phyloP scores from a whole-genome alignment of 257 asterid genomes.

The Salvia hispanica region DNA sequence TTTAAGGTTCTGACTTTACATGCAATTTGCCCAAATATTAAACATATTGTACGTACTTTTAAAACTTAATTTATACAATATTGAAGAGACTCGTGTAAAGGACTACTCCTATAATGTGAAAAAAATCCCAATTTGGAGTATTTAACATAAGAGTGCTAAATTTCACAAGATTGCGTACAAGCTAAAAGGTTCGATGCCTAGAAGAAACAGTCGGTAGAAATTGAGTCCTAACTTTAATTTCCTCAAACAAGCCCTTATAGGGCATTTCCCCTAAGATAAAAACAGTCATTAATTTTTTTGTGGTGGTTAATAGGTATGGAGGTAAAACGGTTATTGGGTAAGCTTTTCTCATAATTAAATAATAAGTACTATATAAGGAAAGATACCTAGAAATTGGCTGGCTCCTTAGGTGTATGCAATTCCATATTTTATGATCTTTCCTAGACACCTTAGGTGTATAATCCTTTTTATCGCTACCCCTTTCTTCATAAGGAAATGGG shows the following conservation, averaged over 20 bases:
- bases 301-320: not conserved
- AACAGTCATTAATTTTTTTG: not conserved
- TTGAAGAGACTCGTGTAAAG: too few relatives aligned
- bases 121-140: too few relatives aligned
- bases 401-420: slow-evolving; percentile 1
- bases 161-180: too few relatives aligned
- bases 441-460: not conserved
- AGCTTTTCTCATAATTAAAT: not conserved
- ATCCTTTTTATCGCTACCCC: not conserved
- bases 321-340: slow-evolving; percentile 2
- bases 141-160: too few relatives aligned
- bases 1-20: too few relatives aligned
- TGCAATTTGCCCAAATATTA: too few relatives aligned
- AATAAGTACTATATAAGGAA: not conserved
- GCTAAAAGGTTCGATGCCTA: too few relatives aligned
- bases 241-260: not conserved
- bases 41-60: too few relatives aligned
- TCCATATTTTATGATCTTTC: slow-evolving; percentile 6
- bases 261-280: not conserved
- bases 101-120: too few relatives aligned
- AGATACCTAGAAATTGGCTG: not conserved
- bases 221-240: too few relatives aligned
- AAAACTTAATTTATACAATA: too few relatives aligned
- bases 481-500: not conserved
- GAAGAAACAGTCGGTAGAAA: too few relatives aligned